phyloP scores from a whole-genome alignment of 116 monocot species.

The Dioscorea cayenensis region DNA sequence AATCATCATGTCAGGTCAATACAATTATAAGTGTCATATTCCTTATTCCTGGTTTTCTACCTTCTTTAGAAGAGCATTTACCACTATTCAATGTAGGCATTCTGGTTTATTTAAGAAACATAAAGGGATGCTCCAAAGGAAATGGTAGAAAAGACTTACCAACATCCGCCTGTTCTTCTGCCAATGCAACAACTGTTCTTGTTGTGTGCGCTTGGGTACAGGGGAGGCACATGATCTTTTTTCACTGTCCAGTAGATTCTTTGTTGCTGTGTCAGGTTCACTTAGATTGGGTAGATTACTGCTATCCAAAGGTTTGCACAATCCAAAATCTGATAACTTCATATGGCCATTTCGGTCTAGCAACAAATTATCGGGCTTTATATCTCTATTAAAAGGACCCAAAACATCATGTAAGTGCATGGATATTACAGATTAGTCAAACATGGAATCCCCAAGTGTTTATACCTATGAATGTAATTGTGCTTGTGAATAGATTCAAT shows the following conservation, averaged over 20 bases:
- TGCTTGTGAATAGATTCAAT: slow-evolving; percentile 18
- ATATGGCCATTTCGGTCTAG: slow-evolving; percentile 46
- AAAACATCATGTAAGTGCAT: background rate
- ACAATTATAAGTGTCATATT: background rate
- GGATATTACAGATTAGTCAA: background rate
- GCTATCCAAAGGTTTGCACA: slow-evolving; percentile 55
- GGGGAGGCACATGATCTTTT: slow-evolving; percentile 23
- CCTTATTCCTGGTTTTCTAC: background rate
- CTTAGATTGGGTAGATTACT: slow-evolving; percentile 37
- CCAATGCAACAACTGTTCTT: slow-evolving; percentile 67
- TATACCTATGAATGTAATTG: slow-evolving; percentile 13
- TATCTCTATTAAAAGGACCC: slow-evolving; percentile 34
- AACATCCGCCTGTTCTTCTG: slow-evolving; percentile 60
- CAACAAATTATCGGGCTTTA: slow-evolving; percentile 66
- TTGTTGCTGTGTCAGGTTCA: slow-evolving; percentile 40
- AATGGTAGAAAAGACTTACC: slow-evolving; percentile 17
- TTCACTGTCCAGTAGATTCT: slow-evolving; percentile 18
- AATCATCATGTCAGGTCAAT: background rate
- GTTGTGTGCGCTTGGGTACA: slow-evolving; percentile 50
- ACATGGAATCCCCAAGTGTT: background rate
- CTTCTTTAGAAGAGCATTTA: background rate
- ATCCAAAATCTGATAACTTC: slow-evolving; percentile 69
- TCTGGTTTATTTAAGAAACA: background rate
- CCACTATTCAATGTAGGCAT: background rate
- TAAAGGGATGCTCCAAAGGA: background rate